A percentile compares a stretch with the other conserved stretches of the same genome.
phyloP scores from a whole-genome alignment of 495 filamentous ascomycete species.

The Cenococcum geophilum region DNA sequence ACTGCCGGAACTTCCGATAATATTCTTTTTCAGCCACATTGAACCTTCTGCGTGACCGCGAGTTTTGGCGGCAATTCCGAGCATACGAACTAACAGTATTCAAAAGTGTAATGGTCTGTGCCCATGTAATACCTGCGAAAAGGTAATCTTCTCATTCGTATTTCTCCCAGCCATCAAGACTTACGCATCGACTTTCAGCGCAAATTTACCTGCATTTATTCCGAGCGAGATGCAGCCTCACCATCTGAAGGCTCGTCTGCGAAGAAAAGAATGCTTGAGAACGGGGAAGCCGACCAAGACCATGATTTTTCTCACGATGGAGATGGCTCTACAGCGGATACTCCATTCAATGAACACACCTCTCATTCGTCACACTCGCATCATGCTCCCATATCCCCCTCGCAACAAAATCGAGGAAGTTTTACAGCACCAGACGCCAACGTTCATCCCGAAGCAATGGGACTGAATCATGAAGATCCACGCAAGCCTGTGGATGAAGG shows the following conservation, averaged over 20 bases:
- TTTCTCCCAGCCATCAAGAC: background rate
- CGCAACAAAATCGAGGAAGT: background rate
- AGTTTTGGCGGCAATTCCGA: background rate
- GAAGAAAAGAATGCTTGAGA: constrained; percentile 20
- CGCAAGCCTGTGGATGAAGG: constrained; percentile 10
- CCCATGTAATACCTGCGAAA: constrained; percentile 57
- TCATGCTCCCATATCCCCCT: background rate
- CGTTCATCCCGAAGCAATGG: constrained; percentile 2
- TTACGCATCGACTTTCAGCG: constrained; percentile 11
- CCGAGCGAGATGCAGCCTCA: constrained; percentile 24
- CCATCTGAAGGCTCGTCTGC: constrained; percentile 15
- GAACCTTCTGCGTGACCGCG: background rate
- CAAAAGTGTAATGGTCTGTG: constrained; percentile 62
- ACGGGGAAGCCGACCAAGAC: background rate
- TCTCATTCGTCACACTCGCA: constrained; percentile 8
- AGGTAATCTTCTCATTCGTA: constrained; percentile 12
- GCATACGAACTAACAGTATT: constrained; percentile 2
- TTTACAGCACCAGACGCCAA: constrained; percentile 3
- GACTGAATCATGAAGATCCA: constrained; percentile 16
- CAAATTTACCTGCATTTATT: constrained; percentile 29
- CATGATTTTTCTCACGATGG: background rate
- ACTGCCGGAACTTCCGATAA: background rate
- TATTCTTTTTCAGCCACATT: background rate
- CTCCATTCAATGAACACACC: constrained; percentile 10
- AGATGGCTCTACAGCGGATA: constrained; percentile 15